A percentile compares a stretch with the other conserved stretches of the same genome.
phyloP scores from a whole-genome alignment of 140 eudicot species.

The Stevia rebaudiana region DNA sequence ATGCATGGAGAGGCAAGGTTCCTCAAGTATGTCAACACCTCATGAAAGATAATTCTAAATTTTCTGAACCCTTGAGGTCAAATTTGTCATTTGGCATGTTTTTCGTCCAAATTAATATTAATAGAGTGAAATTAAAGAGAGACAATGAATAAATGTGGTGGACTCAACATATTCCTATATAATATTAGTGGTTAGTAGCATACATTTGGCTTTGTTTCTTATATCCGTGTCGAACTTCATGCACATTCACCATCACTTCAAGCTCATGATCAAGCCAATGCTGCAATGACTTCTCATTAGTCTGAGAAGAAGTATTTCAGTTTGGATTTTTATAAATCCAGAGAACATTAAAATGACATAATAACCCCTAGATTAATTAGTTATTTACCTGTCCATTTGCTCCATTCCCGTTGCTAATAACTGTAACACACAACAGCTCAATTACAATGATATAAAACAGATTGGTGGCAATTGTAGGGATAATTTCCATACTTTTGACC shows the following conservation, averaged over 20 bases:
- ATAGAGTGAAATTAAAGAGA: not conserved
- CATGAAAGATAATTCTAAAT: not conserved
- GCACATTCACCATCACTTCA: slow-evolving; percentile 95
- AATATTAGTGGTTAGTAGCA: slow-evolving; percentile 22
- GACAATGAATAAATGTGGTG: not conserved
- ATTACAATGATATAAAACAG: slow-evolving; percentile 10
- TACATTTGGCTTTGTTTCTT: slow-evolving; percentile 99
- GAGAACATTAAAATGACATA: not conserved
- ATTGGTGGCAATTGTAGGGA: not conserved
- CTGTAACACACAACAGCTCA: slow-evolving; percentile 34
- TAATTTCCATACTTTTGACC: not conserved
- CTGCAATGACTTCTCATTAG: slow-evolving; percentile 78
- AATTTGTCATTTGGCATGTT: not conserved
- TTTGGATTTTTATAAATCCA: not conserved
- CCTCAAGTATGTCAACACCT: not conserved
- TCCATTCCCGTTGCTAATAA: slow-evolving; percentile 70
- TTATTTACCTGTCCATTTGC: slow-evolving; percentile 72
- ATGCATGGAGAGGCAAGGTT: not conserved
- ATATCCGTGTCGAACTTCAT: slow-evolving; percentile 93
- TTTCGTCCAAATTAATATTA: not conserved
- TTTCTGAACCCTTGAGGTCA: not conserved
- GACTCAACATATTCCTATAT: not conserved
- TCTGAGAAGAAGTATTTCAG: slow-evolving; percentile 35
- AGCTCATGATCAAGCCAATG: slow-evolving; percentile 99
- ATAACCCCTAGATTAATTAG: not conserved